A percentile compares a stretch with the other conserved stretches of the same genome.
These are phyloP conservation scores for Alloteropsis angusta DNA, from an alignment of 202 grass and related monocot species.

Conservation along the genomic window DNA sequence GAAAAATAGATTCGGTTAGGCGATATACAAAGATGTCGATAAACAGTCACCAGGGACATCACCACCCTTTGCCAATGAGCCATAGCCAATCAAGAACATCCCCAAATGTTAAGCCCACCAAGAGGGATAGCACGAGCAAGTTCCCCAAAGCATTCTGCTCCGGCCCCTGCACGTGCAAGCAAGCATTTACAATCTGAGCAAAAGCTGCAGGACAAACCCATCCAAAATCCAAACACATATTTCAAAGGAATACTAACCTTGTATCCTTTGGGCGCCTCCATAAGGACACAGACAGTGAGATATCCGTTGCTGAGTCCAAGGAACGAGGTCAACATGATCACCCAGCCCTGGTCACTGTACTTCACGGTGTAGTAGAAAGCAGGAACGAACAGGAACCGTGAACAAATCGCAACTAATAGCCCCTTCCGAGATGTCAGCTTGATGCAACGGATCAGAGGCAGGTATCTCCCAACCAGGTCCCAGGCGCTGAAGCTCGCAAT, in stretches of 20 bases:
- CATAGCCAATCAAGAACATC: slow-evolving; percentile 59
- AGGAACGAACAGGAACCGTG: slow-evolving; percentile 46
- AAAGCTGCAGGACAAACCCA: background rate
- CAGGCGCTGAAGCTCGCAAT: slow-evolving; percentile 48
- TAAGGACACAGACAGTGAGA: slow-evolving; percentile 54
- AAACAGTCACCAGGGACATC: background rate
- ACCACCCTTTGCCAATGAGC: slow-evolving; percentile 78
- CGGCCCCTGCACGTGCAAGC: slow-evolving; percentile 33
- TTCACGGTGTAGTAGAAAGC: slow-evolving; percentile 67
- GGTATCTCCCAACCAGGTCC: slow-evolving; percentile 59
- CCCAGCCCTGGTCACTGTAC: slow-evolving; percentile 53
- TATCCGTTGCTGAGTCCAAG: slow-evolving; percentile 59
- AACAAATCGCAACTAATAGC: slow-evolving; percentile 14
- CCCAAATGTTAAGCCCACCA: slow-evolving; percentile 46
- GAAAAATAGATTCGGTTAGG: background rate
- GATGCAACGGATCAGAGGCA: slow-evolving; percentile 38
- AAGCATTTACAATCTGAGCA: background rate
- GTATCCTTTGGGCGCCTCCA: slow-evolving; percentile 52
- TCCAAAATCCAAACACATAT: background rate
- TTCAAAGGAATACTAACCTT: slow-evolving; percentile 21
- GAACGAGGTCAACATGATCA: slow-evolving; percentile 47
- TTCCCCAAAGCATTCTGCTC: slow-evolving; percentile 76
- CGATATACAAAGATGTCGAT: background rate
- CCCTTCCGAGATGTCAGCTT: slow-evolving; percentile 51
- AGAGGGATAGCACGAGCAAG: slow-evolving; percentile 47